Evolutionary conservation across 805 yeast species (phyloP).

Genomic region (Kodamaea jinghongensis): DNA sequence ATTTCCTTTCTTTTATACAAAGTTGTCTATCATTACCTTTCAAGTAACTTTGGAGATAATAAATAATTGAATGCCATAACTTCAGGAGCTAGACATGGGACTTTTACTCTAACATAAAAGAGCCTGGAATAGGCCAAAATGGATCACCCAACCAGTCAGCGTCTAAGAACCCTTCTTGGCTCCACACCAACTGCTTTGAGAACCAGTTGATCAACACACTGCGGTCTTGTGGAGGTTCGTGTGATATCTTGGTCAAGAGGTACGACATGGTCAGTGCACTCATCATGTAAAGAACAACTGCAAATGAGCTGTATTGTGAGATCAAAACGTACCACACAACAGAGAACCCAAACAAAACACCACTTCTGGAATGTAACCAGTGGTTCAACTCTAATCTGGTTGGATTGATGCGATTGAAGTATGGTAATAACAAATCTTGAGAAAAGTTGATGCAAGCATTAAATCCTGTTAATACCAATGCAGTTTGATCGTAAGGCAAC

Average conservation of each 20-base stretch:
- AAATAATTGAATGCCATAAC: no score
- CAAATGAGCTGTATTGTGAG: conserved; percentile 40
- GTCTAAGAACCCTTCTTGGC: conserved; percentile 17
- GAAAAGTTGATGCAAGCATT: conserved; percentile 47
- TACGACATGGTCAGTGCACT: conserved; percentile 56
- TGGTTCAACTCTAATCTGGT: conserved; percentile 38
- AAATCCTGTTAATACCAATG: conserved; percentile 40
- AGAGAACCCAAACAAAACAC: conserved; percentile 56
- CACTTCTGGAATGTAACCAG: conserved; percentile 55
- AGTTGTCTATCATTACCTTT: no score
- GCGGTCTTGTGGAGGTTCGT: conserved; percentile 33
- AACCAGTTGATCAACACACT: conserved; percentile 27
- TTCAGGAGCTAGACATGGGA: no score
- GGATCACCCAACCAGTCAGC: conserved; percentile 27
- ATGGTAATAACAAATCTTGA: conserved; percentile 49
- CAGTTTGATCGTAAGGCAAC: conserved; percentile 33
- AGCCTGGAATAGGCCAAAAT: conserved; percentile 17
- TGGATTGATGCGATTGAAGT: conserved; percentile 47
- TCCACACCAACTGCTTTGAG: conserved; percentile 33
- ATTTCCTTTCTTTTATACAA: no score
- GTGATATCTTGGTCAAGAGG: conserved; percentile 51
- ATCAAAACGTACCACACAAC: conserved; percentile 44
- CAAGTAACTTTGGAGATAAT: no score
- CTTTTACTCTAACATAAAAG: conserved; percentile 13
- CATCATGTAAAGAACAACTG: conserved; percentile 48